Evolutionary conservation across 208 protist genomes (phyloP), one percentile per base, ranked within the genome.

Genomic region (Leishmania turanica): DNA sequence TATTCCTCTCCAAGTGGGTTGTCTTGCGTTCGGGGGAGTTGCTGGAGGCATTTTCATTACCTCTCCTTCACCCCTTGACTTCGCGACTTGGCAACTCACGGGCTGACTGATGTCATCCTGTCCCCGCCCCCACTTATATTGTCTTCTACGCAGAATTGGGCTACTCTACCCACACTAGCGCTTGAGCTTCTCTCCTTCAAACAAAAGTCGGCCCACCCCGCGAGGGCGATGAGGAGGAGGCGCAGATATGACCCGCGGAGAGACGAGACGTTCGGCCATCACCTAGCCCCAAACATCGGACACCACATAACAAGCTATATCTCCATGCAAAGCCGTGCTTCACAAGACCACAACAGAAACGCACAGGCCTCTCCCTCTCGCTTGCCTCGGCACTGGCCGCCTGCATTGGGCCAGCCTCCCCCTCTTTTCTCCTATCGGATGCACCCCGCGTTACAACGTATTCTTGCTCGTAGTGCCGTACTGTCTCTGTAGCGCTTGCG

Each of bases 391-490:
- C n/a, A 66, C 62, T 8, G 2, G 2, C 62, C 62, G 9, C 31
- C 31, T 37, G 15, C 7, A 21, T 4, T 34, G 31, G 9, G 31
- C 2, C 62, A 6, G 62, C 3, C 62, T 15, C 3, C 24, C n/a
- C 31, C 31, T 19, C 62, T 21, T 66, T 34, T 34, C 11, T 15
- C 42, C 37, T n/a, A n/a, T 37, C 68, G 21, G n/a, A 7, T 31
- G 40, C 40, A 19, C 9, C 42, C 34, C 1, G 49, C 17, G 37
- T 58, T 78, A 66, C 7, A 37, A 2, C 58, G 42, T 53, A 13
- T 34, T 69, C 60, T 78, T 78, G n/a, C 45, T 64, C 5, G 60
- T 24, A 0, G 75, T 40, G 21, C 75, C 75, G 37, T 78, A 78
- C 75, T 70, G 58, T 58, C 24, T 37, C 75, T 47, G 75, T 5